Conservation (phyloP, 345 rosid species). For the Hypericum androsaemum region DNA sequence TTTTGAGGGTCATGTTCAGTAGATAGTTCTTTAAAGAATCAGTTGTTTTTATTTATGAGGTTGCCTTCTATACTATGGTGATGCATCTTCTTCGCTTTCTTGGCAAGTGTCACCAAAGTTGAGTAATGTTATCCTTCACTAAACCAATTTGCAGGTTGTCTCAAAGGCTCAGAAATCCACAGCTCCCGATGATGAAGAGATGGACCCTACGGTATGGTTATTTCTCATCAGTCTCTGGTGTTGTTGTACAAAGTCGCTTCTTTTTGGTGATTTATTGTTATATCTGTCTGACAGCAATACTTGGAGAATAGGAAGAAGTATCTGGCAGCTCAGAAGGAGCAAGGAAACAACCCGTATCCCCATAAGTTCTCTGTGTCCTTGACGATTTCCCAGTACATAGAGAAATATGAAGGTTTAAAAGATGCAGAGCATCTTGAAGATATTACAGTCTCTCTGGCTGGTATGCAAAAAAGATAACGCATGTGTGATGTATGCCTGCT, state of each 20-base stretch:
- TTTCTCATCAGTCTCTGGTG: neutral
- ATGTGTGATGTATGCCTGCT: neutral
- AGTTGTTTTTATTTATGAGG: too few relatives aligned
- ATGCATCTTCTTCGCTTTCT: neutral
- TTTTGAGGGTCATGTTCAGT: too few relatives aligned
- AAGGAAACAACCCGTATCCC: constrained; percentile 75
- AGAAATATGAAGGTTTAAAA: constrained; percentile 44
- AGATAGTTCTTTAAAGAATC: too few relatives aligned
- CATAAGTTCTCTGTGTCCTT: constrained; percentile 56
- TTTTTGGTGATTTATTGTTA: neutral
- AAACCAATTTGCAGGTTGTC: constrained; percentile 24
- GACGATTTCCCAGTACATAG: constrained; percentile 54
- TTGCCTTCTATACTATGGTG: neutral
- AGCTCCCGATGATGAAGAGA: constrained; percentile 83
- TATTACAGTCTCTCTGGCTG: constrained; percentile 52
- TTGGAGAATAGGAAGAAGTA: constrained; percentile 65
- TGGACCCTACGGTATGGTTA: constrained; percentile 76
- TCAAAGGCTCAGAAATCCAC: constrained; percentile 19
- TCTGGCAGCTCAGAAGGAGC: constrained; percentile 55
- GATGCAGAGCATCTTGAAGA: constrained; percentile 72
- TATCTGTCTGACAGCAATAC: constrained; percentile 61
- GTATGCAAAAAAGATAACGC: constrained; percentile 23
- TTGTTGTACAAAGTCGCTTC: too few relatives aligned
- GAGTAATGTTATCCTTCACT: neutral
- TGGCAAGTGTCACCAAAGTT: neutral